A percentile compares a stretch with the other conserved stretches of the same genome.
Evolutionary conservation across 352 stramenopile genomes (phyloP).

Genomic region (Aphanomyces stellatus): DNA sequence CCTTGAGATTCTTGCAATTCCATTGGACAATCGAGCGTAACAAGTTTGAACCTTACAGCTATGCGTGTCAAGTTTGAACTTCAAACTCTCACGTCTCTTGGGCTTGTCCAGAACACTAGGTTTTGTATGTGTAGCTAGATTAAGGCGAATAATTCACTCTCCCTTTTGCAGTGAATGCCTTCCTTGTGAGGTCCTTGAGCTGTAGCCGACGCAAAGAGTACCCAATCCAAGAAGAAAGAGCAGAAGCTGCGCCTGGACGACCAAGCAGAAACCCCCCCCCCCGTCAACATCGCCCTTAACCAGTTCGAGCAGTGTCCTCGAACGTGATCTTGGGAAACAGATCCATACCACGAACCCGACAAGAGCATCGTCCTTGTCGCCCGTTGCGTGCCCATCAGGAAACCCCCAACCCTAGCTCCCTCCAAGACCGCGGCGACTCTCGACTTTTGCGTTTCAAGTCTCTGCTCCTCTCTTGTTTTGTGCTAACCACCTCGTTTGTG

Average conservation of each 20-base stretch:
- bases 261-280: background rate
- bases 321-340: background rate
- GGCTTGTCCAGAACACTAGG: background rate
- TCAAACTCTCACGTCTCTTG: background rate
- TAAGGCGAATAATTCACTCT: background rate
- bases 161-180: background rate
- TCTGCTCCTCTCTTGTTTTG: background rate
- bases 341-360: background rate
- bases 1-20: too few species aligned
- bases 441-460: background rate
- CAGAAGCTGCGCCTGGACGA: background rate
- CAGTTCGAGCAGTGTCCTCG: background rate
- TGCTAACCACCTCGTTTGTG: too few species aligned
- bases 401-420: background rate
- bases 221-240: background rate
- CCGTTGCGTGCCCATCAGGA: background rate
- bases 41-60: too few species aligned
- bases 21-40: background rate
- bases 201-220: background rate
- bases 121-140: background rate
- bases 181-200: background rate
- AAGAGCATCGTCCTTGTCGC: background rate
- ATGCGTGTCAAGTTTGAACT: background rate
- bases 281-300: background rate
- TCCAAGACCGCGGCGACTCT: background rate